Percentiles rank a stretch among this genome's conserved stretches.
These are phyloP conservation scores for Dillenia turbinata DNA, from an alignment of 164 flowering plant genomes.

Conservation along the genomic window DNA sequence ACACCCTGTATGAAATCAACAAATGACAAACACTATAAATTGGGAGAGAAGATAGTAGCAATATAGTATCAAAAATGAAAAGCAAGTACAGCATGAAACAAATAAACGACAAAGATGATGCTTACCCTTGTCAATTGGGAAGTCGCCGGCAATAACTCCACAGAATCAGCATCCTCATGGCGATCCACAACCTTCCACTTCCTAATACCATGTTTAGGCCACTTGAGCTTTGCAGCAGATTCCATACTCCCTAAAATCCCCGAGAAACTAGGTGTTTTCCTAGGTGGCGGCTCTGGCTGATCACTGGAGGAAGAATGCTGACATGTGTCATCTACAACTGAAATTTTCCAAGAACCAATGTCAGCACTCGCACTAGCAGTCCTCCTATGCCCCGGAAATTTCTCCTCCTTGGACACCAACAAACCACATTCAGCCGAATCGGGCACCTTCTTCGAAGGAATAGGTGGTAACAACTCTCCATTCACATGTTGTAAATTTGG, in stretches of 20 bases:
- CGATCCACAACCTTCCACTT: slow-evolving; percentile 58
- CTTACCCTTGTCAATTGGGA: slow-evolving; percentile 47
- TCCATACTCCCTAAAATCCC: slow-evolving; percentile 52
- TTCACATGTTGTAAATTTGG: slow-evolving; percentile 6
- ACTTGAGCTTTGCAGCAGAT: slow-evolving; percentile 49
- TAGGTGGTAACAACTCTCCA: slow-evolving; percentile 18
- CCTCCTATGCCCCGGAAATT: slow-evolving; percentile 64
- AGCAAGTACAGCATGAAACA: neutral
- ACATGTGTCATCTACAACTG: slow-evolving; percentile 33
- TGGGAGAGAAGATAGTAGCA: neutral
- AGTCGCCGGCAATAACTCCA: slow-evolving; percentile 23
- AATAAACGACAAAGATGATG: neutral
- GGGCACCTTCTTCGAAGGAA: slow-evolving; percentile 27
- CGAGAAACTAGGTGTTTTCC: slow-evolving; percentile 64
- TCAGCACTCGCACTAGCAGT: slow-evolving; percentile 88
- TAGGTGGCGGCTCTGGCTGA: slow-evolving; percentile 38
- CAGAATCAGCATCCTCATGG: slow-evolving; percentile 35
- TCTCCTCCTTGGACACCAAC: slow-evolving; percentile 34
- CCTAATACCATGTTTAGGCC: slow-evolving; percentile 64
- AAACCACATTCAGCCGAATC: slow-evolving; percentile 29
- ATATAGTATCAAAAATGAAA: neutral
- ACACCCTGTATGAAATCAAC: slow-evolving; percentile 34
- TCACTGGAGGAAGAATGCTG: slow-evolving; percentile 18
- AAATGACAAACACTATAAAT: neutral
- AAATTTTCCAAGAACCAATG: slow-evolving; percentile 64